Conservation (phyloP, 225 moss, liverwort and hornwort genomes). For the Marchantia paleacea region DNA sequence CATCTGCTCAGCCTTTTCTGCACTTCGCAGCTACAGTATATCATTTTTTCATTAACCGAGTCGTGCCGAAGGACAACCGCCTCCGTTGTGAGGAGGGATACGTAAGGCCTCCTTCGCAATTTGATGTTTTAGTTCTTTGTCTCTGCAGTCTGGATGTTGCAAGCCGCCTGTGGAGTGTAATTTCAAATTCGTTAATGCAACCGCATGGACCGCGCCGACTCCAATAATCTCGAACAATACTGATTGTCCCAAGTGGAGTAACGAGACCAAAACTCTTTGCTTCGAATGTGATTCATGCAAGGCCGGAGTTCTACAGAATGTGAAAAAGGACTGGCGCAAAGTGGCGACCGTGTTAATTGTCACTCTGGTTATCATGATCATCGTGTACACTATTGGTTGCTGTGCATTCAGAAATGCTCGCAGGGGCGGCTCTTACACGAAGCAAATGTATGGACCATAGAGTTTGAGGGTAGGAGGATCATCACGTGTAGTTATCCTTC, state of each 20-base stretch:
- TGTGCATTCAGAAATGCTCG: conserved; percentile 69
- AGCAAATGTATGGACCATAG: conserved; percentile 16
- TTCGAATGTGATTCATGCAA: conserved; percentile 82
- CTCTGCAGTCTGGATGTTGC: conserved; percentile 86
- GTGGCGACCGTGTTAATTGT: conserved; percentile 64
- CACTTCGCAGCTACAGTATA: too few relatives aligned
- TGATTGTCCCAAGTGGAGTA: conserved; percentile 63
- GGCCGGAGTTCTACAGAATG: conserved; percentile 80
- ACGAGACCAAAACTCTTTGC: conserved; percentile 43
- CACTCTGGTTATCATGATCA: conserved; percentile 63
- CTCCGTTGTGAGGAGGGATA: too few relatives aligned
- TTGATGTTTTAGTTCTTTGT: neutral
- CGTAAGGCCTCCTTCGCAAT: neutral
- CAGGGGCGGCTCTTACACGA: conserved; percentile 12
- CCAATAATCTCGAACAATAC: conserved; percentile 20
- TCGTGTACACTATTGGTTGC: conserved; percentile 79
- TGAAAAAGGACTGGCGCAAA: conserved; percentile 88
- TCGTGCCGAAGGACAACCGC: too few relatives aligned
- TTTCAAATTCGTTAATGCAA: conserved; percentile 50
- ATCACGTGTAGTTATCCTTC: neutral
- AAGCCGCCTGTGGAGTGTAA: conserved; percentile 75
- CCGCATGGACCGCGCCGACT: conserved; percentile 37
- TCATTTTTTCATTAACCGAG: too few relatives aligned
- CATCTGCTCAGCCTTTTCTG: too few relatives aligned
- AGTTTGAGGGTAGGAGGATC: neutral